A percentile compares a stretch with the other conserved stretches of the same genome.
These are phyloP conservation scores for Aureobasidium subglaciale DNA, from an alignment of 2,329 filamentous ascomycete species.

Conservation along the genomic window DNA sequence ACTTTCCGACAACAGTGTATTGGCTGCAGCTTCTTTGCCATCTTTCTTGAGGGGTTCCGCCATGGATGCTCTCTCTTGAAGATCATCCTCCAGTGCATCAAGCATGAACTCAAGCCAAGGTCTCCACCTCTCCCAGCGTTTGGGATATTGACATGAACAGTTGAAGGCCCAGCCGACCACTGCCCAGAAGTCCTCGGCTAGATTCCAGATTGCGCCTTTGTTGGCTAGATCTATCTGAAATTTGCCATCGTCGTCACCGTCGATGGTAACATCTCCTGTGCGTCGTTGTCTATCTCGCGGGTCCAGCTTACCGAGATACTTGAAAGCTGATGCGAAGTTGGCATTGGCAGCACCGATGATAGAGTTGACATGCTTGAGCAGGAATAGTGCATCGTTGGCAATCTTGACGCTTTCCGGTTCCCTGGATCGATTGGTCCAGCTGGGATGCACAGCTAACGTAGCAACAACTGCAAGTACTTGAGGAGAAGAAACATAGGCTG, in stretches of 20 bases:
- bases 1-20: constrained; percentile 40
- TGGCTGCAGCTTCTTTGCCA: constrained; percentile 17
- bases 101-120: constrained; percentile 74
- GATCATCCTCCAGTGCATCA: constrained; percentile 67
- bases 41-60: constrained; percentile 17
- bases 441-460: constrained; percentile 76
- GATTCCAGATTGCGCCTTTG: constrained; percentile 60
- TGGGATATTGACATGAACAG: constrained; percentile 66
- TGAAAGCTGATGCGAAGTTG: constrained; percentile 65
- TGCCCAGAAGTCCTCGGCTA: constrained; percentile 83
- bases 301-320: constrained; percentile 42
- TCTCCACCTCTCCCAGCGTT: constrained; percentile 75
- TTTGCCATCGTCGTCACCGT: constrained; percentile 34
- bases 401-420: constrained; percentile 55
- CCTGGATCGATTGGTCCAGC: constrained; percentile 65
- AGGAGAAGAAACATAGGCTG: constrained; percentile 60
- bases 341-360: constrained; percentile 63
- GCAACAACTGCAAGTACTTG: constrained; percentile 69
- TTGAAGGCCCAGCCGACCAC: constrained; percentile 89
- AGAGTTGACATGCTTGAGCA: constrained; percentile 60
- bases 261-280: constrained; percentile 19
- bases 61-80: constrained; percentile 47
- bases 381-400: constrained; percentile 59
- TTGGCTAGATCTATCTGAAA: constrained; percentile 34
- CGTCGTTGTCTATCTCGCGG: constrained; percentile 4